phyloP scores from a whole-genome alignment of 2,329 filamentous ascomycete species.

The Aspergillus fijiensis region DNA sequence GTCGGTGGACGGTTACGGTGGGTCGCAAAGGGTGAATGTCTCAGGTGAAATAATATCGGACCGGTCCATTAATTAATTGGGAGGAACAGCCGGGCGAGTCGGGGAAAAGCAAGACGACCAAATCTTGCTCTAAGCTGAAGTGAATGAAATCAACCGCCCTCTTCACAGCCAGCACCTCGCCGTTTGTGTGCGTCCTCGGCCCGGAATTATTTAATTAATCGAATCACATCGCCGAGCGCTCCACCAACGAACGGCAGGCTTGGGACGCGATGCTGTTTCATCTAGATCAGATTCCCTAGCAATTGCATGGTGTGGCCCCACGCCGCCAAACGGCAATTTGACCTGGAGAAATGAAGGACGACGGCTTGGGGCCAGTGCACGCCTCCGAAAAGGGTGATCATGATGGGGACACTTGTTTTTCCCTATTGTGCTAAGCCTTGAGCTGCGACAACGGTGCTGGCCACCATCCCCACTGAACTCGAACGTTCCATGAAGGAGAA shows the following conservation, averaged over 20 bases:
- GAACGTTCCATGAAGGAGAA: neutral
- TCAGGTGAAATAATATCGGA: neutral
- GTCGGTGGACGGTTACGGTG: neutral
- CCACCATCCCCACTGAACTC: neutral
- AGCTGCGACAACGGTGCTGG: constrained; percentile 1
- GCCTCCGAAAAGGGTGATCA: neutral
- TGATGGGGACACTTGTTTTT: constrained; percentile 1
- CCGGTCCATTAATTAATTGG: neutral
- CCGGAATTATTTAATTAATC: constrained; percentile 7
- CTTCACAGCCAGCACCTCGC: neutral
- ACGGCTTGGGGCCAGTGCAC: constrained; percentile 5
- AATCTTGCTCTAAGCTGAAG: neutral
- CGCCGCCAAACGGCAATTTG: neutral
- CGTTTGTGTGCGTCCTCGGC: constrained; percentile 3
- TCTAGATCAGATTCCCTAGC: constrained; percentile 4
- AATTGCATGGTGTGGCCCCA: constrained; percentile 8
- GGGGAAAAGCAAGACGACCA: neutral
- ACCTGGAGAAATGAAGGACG: constrained; percentile 8
- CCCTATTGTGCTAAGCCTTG: constrained; percentile 6
- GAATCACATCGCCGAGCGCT: neutral
- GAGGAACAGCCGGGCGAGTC: neutral
- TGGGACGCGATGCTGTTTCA: constrained; percentile 5
- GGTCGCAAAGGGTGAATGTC: neutral
- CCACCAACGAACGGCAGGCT: constrained; percentile 10
- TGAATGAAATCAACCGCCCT: neutral